Conservation (phyloP, 495 filamentous ascomycete species). For the Penicillium atrosanguineum region DNA sequence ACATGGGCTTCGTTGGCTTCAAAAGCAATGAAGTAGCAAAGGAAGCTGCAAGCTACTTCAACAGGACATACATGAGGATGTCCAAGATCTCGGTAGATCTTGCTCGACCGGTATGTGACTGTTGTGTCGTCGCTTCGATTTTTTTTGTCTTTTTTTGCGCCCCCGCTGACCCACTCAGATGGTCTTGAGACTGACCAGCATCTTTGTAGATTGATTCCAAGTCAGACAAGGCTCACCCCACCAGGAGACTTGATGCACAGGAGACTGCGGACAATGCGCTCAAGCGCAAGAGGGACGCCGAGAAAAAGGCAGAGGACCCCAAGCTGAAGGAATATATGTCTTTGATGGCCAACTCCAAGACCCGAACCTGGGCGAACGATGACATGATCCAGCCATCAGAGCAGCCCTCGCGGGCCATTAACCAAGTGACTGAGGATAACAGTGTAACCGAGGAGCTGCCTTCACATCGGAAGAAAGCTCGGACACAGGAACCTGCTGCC, state of each 20-base stretch:
- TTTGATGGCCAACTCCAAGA: conserved; percentile 70
- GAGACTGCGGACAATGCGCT: conserved; percentile 30
- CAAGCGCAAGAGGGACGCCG: conserved; percentile 58
- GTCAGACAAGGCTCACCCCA: conserved; percentile 32
- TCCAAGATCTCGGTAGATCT: conserved; percentile 92
- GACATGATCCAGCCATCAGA: conserved; percentile 39
- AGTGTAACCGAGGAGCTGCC: conserved; percentile 38
- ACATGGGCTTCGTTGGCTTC: conserved; percentile 96
- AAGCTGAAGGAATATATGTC: conserved; percentile 86
- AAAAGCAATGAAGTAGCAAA: conserved; percentile 75
- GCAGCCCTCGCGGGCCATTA: conserved; percentile 19
- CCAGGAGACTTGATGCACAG: conserved; percentile 30
- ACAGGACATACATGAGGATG: conserved; percentile 92
- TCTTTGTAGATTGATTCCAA: conserved; percentile 40
- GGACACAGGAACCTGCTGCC: conserved; percentile 20
- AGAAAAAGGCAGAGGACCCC: conserved; percentile 54
- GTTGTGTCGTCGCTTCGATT: conserved; percentile 6
- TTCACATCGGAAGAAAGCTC: conserved; percentile 43
- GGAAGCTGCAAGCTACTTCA: conserved; percentile 88
- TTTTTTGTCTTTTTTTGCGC: conserved; percentile 25
- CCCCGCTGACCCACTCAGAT: conserved; percentile 47
- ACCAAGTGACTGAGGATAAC: conserved; percentile 24
- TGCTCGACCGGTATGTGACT: conserved; percentile 72
- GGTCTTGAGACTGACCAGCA: conserved; percentile 46
- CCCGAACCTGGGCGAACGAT: conserved; percentile 65